Percentiles rank a stretch among this genome's conserved stretches.
These are phyloP conservation scores for Tetracentron sinense DNA, from an alignment of 164 flowering plant species.

Conservation along the genomic window DNA sequence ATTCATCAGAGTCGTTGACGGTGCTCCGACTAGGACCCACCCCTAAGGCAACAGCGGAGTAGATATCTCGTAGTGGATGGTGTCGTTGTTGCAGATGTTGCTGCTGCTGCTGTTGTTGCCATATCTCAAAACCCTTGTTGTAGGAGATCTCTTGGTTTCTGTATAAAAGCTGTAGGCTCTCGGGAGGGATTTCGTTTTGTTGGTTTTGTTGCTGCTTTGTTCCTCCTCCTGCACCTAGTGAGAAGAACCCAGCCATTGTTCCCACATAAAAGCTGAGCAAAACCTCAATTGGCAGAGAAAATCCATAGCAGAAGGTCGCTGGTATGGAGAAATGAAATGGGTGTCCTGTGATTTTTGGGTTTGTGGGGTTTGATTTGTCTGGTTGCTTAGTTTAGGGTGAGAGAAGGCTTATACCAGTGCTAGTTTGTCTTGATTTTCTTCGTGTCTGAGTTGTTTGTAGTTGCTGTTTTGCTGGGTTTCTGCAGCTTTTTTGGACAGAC, in stretches of 20 bases:
- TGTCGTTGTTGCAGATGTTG: constrained; percentile 15
- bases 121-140: constrained; percentile 53
- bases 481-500: not conserved
- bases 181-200: constrained; percentile 18
- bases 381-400: too few relatives aligned
- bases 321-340: not conserved
- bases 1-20: constrained; percentile 20
- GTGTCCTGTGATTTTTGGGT: not conserved
- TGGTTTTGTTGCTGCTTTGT: not conserved
- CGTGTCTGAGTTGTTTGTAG: not conserved
- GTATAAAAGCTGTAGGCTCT: constrained; percentile 33
- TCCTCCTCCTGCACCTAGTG: constrained; percentile 33
- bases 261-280: constrained; percentile 11
- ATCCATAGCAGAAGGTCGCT: constrained; percentile 38
- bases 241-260: constrained; percentile 55
- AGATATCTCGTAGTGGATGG: constrained; percentile 3
- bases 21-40: constrained; percentile 14
- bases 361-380: not conserved
- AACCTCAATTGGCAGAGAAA: constrained; percentile 29
- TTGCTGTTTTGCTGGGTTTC: not conserved
- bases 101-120: constrained; percentile 36
- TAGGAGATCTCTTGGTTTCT: constrained; percentile 41
- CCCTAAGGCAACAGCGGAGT: constrained; percentile 9
- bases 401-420: too few relatives aligned
- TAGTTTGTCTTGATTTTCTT: not conserved